These are phyloP conservation scores for Metschnikowia noctiluminum DNA, from an alignment of 805 yeast species.

Conservation along the genomic window DNA sequence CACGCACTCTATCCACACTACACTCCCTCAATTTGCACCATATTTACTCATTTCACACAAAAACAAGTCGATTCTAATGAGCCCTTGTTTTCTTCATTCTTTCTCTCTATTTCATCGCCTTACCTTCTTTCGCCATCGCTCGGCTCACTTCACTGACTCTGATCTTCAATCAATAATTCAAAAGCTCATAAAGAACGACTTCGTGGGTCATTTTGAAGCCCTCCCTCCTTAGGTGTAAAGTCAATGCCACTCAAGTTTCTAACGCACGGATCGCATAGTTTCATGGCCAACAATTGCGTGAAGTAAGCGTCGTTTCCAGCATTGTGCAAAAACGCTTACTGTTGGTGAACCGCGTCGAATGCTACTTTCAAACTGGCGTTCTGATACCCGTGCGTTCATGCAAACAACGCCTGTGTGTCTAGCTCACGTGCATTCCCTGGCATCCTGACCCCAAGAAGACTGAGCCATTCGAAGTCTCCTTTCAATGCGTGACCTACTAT, in stretches of 20 bases:
- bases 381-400: constrained; percentile 13
- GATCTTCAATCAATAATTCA: no score
- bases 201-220: background rate
- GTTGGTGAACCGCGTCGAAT: constrained; percentile 18
- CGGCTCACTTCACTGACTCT: no score
- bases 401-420: constrained; percentile 20
- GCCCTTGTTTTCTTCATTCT: no score
- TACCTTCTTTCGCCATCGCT: no score
- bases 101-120: no score
- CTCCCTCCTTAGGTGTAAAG: background rate
- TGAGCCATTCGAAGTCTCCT: constrained; percentile 17
- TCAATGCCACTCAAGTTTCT: constrained; percentile 3
- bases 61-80: no score
- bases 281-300: constrained; percentile 24
- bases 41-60: no score
- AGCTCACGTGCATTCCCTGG: constrained; percentile 6
- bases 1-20: no score
- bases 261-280: constrained; percentile 22
- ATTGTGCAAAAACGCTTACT: constrained; percentile 24
- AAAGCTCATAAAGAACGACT: background rate
- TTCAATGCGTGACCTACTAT: constrained; percentile 20
- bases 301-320: constrained; percentile 29
- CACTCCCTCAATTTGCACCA: no score
- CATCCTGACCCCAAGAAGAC: constrained; percentile 6
- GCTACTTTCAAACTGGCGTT: constrained; percentile 23